A percentile compares a stretch with the other conserved stretches of the same genome.
Conservation (phyloP, 2,329 filamentous ascomycete species). For the Tolypocladium cylindrosporum region DNA sequence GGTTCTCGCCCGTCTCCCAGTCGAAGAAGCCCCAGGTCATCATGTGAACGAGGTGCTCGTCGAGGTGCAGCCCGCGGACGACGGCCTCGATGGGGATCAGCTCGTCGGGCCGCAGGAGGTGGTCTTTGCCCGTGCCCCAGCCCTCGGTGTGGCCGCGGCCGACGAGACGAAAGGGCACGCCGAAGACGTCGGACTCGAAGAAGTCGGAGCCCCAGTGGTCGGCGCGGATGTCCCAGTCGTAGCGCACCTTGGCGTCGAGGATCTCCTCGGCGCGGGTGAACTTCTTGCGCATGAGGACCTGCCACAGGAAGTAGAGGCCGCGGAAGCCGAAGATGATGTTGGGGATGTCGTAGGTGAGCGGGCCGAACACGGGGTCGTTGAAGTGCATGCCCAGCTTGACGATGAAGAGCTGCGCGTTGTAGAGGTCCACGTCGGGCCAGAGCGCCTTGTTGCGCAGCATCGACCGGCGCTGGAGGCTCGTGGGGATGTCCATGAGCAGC, state of each 20-base stretch:
- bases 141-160: conserved; percentile 45
- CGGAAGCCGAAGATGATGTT: conserved; percentile 52
- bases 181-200: conserved; percentile 28
- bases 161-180: conserved; percentile 40
- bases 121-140: conserved; percentile 37
- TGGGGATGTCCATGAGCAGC: conserved; percentile 59
- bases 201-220: conserved; percentile 11
- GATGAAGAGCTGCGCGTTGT: conserved; percentile 53
- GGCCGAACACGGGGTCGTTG: conserved; percentile 49
- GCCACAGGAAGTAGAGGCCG: conserved; percentile 44
- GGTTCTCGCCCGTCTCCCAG: conserved; percentile 36
- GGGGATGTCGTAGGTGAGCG: conserved; percentile 38
- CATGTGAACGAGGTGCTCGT: conserved; percentile 44
- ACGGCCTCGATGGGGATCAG: conserved; percentile 46
- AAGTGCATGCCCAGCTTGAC: conserved; percentile 64
- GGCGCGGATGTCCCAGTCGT: conserved; percentile 37
- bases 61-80: conserved; percentile 40
- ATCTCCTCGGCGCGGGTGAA: conserved; percentile 40
- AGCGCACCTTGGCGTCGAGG: conserved; percentile 46
- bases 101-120: conserved; percentile 47
- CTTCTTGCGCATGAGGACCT: conserved; percentile 47
- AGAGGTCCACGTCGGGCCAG: conserved; percentile 52
- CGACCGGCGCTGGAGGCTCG: conserved; percentile 41
- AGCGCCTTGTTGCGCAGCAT: conserved; percentile 41
- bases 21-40: conserved; percentile 54